Conservation (phyloP, 2,329 filamentous ascomycete genomes). For the Clarireedia homoeocarpa region DNA sequence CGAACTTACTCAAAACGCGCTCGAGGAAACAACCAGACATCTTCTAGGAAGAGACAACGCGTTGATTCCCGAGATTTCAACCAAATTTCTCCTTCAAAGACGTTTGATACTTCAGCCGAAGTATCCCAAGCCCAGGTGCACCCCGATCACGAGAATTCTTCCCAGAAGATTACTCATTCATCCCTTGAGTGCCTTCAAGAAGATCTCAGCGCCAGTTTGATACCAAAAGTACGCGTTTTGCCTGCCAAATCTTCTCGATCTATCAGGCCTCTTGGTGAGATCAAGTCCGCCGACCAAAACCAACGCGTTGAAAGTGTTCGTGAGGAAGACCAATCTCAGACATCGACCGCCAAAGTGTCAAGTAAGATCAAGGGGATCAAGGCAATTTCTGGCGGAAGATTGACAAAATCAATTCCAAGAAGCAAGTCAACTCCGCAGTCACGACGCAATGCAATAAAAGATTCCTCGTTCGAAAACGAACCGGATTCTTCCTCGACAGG, state of each 20-base stretch:
- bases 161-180: background rate
- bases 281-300: background rate
- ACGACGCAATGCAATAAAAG: no score
- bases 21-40: constrained; percentile 2
- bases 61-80: constrained; percentile 9
- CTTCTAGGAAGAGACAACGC: constrained; percentile 11
- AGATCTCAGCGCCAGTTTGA: background rate
- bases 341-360: background rate
- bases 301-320: background rate
- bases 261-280: background rate
- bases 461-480: background rate
- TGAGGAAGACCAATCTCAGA: background rate
- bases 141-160: background rate
- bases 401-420: background rate
- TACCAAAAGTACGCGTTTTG: background rate
- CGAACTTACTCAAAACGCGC: constrained; percentile 10
- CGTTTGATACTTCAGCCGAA: background rate
- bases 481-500: background rate
- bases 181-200: background rate
- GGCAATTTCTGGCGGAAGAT: background rate
- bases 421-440: background rate
- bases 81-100: background rate
- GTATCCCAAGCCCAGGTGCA: background rate
- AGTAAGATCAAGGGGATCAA: background rate
- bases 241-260: background rate